phyloP scores from a whole-genome alignment of 352 stramenopile species.

The Phytophthora constricta region DNA sequence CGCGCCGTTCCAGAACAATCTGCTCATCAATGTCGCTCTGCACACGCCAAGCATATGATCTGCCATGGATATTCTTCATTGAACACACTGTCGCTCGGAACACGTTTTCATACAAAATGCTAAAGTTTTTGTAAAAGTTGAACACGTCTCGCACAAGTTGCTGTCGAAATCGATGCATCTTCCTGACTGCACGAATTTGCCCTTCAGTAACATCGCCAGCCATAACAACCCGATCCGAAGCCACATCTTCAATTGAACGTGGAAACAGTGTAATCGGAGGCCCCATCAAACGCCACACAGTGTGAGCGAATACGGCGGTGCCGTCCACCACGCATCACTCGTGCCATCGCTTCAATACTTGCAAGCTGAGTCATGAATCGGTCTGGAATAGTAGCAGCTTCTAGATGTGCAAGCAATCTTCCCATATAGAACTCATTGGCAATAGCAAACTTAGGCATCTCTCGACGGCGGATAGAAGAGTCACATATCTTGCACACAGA shows the following conservation, averaged over 20 bases:
- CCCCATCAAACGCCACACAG: background rate
- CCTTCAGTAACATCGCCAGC: conserved; percentile 3
- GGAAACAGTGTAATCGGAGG: background rate
- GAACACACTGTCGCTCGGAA: background rate
- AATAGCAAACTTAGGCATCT: background rate
- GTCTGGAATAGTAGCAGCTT: background rate
- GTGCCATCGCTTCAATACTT: too few relatives aligned
- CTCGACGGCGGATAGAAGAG: background rate
- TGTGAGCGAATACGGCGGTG: conserved; percentile 9
- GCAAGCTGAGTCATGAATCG: background rate
- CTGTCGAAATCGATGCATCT: conserved; percentile 6
- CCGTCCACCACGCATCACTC: background rate
- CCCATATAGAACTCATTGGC: background rate
- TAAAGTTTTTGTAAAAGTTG: conserved; percentile 3
- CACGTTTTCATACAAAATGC: background rate
- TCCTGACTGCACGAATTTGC: background rate
- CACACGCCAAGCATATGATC: background rate
- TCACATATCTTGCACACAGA: background rate
- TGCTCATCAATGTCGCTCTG: background rate
- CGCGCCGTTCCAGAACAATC: background rate
- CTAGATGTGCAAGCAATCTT: background rate
- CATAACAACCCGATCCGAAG: conserved; percentile 3
- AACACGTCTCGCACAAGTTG: background rate
- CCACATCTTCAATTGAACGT: background rate
- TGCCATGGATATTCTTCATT: background rate